phyloP scores from a whole-genome alignment of 2,329 filamentous ascomycete genomes.

The Gnomoniopsis smithogilvyi region DNA sequence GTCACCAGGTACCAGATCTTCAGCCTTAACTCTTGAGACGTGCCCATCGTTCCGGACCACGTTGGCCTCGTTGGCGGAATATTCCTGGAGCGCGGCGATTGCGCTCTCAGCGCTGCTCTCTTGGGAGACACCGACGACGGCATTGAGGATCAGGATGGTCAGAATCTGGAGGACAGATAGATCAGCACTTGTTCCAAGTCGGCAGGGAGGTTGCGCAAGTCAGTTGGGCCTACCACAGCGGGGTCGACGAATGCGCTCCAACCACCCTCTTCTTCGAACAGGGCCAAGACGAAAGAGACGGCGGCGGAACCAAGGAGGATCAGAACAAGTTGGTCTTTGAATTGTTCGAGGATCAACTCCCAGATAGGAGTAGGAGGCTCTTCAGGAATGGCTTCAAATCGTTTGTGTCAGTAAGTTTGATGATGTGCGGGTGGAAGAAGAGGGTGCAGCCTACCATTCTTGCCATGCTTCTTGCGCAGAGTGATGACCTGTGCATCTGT shows the following conservation, averaged over 20 bases:
- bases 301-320: constrained; percentile 91
- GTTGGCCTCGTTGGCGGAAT: constrained; percentile 97
- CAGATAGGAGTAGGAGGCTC: constrained; percentile 94
- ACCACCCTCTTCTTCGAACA: constrained; percentile 89
- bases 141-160: constrained; percentile 94
- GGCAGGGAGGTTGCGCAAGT: not conserved
- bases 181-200: not conserved
- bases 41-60: constrained; percentile 78
- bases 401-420: constrained; percentile 1
- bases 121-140: constrained; percentile 95
- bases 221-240: constrained; percentile 67
- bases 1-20: constrained; percentile 93
- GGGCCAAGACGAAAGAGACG: constrained; percentile 86
- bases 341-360: constrained; percentile 96
- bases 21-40: constrained; percentile 83
- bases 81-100: constrained; percentile 96
- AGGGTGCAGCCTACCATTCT: constrained; percentile 55
- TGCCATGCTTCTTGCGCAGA: constrained; percentile 57
- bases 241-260: constrained; percentile 98
- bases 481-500: constrained; percentile 55
- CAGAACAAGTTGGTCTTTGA: constrained; percentile 97
- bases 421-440: not conserved
- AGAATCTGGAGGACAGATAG: constrained; percentile 62
- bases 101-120: constrained; percentile 98
- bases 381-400: constrained; percentile 59